These are phyloP conservation scores for Lasiosphaeria ovina DNA, from an alignment of 495 filamentous ascomycete species.

Conservation along the genomic window DNA sequence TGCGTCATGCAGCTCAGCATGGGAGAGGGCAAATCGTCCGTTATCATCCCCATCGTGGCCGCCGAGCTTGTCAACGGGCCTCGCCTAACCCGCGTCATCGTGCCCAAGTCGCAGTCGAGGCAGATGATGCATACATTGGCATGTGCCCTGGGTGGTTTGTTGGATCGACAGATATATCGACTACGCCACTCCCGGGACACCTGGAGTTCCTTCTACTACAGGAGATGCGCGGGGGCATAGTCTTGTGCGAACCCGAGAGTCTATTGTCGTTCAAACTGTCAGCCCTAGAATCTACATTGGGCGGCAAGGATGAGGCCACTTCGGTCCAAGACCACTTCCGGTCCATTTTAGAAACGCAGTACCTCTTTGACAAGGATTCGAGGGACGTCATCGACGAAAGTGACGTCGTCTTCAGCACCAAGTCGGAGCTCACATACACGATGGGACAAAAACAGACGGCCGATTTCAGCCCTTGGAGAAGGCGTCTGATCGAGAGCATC, in stretches of 20 bases:
- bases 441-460: slow-evolving; percentile 53
- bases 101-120: slow-evolving; percentile 54
- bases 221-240: slow-evolving; percentile 39
- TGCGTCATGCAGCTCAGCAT: slow-evolving; percentile 65
- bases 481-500: slow-evolving; percentile 54
- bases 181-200: slow-evolving; percentile 57
- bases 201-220: slow-evolving; percentile 30
- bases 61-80: slow-evolving; percentile 50
- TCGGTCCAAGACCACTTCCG: slow-evolving; percentile 22
- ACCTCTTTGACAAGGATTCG: slow-evolving; percentile 37
- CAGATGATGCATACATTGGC: slow-evolving; percentile 61
- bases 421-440: slow-evolving; percentile 62
- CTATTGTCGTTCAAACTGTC: slow-evolving; percentile 63
- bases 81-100: slow-evolving; percentile 55
- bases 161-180: slow-evolving; percentile 56
- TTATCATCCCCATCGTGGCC: slow-evolving; percentile 63
- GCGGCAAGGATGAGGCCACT: slow-evolving; percentile 18
- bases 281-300: slow-evolving; percentile 49
- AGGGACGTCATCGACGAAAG: slow-evolving; percentile 62
- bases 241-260: slow-evolving; percentile 63
- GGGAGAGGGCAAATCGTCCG: slow-evolving; percentile 67
- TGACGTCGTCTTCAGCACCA: slow-evolving; percentile 57
- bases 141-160: slow-evolving; percentile 55
- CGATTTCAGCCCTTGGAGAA: slow-evolving; percentile 55
- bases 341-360: slow-evolving; percentile 38